Base-by-base conservation (phyloP, 768 basidiomycete species). In the Epithele typhae region DNA sequence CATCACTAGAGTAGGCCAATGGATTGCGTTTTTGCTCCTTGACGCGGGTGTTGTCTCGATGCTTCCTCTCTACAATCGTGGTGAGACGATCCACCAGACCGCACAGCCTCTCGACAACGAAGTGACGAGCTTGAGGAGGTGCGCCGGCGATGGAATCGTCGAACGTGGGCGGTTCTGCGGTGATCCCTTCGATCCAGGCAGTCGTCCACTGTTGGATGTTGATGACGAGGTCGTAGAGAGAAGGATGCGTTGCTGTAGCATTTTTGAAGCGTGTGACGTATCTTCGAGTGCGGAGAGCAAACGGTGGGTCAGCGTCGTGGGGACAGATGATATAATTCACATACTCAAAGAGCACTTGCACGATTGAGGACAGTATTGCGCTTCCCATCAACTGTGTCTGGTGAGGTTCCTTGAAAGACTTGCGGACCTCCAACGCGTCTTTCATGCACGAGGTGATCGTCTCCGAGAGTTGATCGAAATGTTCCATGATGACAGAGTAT, bases 341-440 rank as follows among this genome's bases (percentile, higher is more conserved):
- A 8, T 52, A 82, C 82, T 82, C 77, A 33, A 73, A 71, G 37
- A 82, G 63, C 9, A 81, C 62, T 4, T 64, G 69, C 3, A 69
- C 57, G 4, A 83, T 63, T 2, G 76, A 70, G 5, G 64, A 67
- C 10, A 84, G 64, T 0, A 80, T 59, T 42, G 74, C 68, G 7
- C 59, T 57, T 2, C 74, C 77, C 10, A 66, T 52, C 9, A 65
- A 58, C n/a, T 57, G 51, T 53, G n/a, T 21, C 18, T 25, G 25
- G 34, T 35, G 30, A 25, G 63, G 68, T 62, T 57, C 70, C 51
- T n/a, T 64, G 59, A 59, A 68, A 14, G 62, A 78, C 53, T 38
- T 64, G 51, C 19, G 57, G 32, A 41, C 56, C 40, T 64, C 57
- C 25, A 71, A 43, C 10, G 30, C 37, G 3, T 46, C 37, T 9